Evolutionary conservation across 2,329 filamentous ascomycete genomes (phyloP).

Genomic region (Sporothrix luriei): DNA sequence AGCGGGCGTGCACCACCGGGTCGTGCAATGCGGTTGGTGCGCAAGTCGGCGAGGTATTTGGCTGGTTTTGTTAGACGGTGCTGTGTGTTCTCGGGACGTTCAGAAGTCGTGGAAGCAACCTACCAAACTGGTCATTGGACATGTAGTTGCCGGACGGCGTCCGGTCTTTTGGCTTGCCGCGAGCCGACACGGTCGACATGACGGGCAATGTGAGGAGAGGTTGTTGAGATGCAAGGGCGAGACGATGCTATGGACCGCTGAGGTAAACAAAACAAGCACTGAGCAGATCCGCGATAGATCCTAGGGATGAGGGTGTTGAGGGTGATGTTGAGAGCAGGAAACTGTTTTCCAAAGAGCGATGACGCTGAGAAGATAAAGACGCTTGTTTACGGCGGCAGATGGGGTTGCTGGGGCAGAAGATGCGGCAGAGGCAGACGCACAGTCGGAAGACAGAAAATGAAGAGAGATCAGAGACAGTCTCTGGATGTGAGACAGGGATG

Average conservation of each 20-base stretch:
- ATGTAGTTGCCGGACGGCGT: slow-evolving; percentile 66
- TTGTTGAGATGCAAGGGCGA: background rate
- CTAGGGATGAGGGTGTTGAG: too few relatives aligned
- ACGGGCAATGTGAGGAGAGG: slow-evolving; percentile 18
- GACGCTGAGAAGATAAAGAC: background rate
- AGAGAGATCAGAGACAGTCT: slow-evolving; percentile 10
- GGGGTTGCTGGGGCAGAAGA: slow-evolving; percentile 30
- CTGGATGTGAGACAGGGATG: slow-evolving; percentile 28
- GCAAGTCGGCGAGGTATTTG: slow-evolving; percentile 70
- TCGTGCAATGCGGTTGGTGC: slow-evolving; percentile 66
- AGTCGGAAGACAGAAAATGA: background rate
- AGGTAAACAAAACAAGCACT: too few relatives aligned
- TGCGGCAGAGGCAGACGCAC: background rate
- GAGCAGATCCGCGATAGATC: too few relatives aligned
- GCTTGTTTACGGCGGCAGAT: slow-evolving; percentile 26
- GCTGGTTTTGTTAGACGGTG: slow-evolving; percentile 48
- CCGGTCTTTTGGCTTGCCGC: slow-evolving; percentile 44
- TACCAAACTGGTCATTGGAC: slow-evolving; percentile 66
- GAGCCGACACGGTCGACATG: slow-evolving; percentile 41
- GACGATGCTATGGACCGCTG: too few relatives aligned
- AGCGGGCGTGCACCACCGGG: slow-evolving; percentile 72
- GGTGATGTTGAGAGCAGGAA: too few relatives aligned
- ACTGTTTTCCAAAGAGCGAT: background rate
- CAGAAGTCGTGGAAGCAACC: background rate
- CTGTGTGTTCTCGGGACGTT: background rate